Evolutionary conservation across 345 rosid species (phyloP).

Genomic region (Litchi chinensis): DNA sequence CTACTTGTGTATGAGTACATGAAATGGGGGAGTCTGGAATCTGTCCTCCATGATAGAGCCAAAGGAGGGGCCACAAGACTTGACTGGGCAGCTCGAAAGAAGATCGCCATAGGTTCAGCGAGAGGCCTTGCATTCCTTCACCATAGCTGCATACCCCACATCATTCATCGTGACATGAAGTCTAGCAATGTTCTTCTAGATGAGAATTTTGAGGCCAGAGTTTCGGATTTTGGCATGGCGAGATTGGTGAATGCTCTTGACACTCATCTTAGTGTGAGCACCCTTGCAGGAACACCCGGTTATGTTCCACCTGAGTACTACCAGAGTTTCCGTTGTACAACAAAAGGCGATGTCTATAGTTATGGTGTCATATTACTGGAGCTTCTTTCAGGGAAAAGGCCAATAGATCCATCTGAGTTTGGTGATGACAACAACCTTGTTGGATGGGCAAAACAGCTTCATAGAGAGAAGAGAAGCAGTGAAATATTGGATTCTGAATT

Average conservation of each 20-base stretch:
- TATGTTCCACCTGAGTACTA: conserved; percentile 96
- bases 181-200: conserved; percentile 95
- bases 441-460: conserved; percentile 94
- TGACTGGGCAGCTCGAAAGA: conserved; percentile 83
- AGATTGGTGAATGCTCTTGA: conserved; percentile 89
- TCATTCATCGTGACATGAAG: conserved; percentile 97
- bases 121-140: conserved; percentile 98
- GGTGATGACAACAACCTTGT: conserved; percentile 95
- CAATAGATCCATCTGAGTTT: conserved; percentile 76
- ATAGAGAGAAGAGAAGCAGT: conserved; percentile 59
- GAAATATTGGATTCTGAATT: conserved; percentile 77
- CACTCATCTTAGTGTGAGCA: conserved; percentile 96
- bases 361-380: conserved; percentile 92
- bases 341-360: conserved; percentile 96
- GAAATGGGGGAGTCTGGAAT: conserved; percentile 97
- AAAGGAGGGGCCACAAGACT: conserved; percentile 57
- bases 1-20: conserved; percentile 97
- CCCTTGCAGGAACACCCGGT: conserved; percentile 98
- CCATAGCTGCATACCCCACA: conserved; percentile 97
- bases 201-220: conserved; percentile 88
- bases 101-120: conserved; percentile 89
- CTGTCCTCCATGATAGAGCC: conserved; percentile 75
- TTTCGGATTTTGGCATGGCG: conserved; percentile 98
- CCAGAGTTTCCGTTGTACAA: conserved; percentile 94
- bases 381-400: conserved; percentile 93